A percentile compares a stretch with the other conserved stretches of the same genome.
Evolutionary conservation across 2,329 filamentous ascomycete genomes (phyloP).

Genomic region (Colletotrichum godetiae): DNA sequence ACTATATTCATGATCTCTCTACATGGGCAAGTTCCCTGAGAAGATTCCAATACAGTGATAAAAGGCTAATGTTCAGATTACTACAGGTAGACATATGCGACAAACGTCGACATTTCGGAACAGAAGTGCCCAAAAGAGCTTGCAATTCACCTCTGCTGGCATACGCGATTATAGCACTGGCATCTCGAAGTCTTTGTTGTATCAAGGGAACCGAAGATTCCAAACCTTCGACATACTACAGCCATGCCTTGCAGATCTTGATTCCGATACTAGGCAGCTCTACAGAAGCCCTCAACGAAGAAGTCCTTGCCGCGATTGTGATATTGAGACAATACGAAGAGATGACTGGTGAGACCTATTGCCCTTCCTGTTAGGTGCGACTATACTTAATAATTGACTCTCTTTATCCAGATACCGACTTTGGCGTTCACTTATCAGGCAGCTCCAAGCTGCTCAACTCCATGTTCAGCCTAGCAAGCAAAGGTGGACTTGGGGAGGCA

Average conservation of each 20-base stretch:
- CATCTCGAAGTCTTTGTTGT: conserved; percentile 39
- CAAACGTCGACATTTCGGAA: conserved; percentile 51
- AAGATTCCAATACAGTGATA: background rate
- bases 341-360: conserved; percentile 46
- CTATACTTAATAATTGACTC: background rate
- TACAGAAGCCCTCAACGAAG: conserved; percentile 47
- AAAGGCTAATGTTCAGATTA: background rate
- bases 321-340: conserved; percentile 53
- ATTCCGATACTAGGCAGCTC: conserved; percentile 50
- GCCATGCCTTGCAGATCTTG: conserved; percentile 52
- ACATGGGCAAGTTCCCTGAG: background rate
- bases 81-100: conserved; percentile 55
- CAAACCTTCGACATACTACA: conserved; percentile 53
- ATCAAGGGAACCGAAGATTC: conserved; percentile 39
- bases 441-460: conserved; percentile 42
- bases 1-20: conserved; percentile 22
- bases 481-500: conserved; percentile 52
- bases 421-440: conserved; percentile 42
- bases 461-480: conserved; percentile 41
- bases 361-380: no score
- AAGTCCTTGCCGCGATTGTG: conserved; percentile 51
- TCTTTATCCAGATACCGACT: conserved; percentile 37
- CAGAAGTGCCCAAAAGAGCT: conserved; percentile 53
- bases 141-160: conserved; percentile 51
- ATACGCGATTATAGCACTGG: conserved; percentile 42